Base-by-base conservation (phyloP, 257 asterid species). In the Capsicum chinense region DNA sequence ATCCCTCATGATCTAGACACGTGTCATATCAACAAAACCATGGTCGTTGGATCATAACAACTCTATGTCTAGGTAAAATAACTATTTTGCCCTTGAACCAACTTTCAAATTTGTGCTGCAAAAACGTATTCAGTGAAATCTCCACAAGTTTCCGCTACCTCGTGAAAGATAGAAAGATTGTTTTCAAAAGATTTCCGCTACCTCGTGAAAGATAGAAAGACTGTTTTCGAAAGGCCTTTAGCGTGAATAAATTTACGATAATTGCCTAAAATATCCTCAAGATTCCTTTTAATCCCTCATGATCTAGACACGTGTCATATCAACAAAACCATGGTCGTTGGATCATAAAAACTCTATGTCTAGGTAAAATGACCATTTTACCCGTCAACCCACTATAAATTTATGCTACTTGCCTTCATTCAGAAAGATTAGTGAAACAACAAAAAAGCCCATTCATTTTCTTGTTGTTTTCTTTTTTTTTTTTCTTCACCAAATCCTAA, bases 51-150 rank as follows among this genome's bases (percentile, higher is more conserved):
- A 50, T 56, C 44, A 3, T 2, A 57, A 50, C 42, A 42, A 52
- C 39, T 2, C 2, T 11, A 16, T 17, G 8, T 19, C 8, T 4
- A 0, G 0, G 0, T 0, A 2, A 5, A 52, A 17, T 35, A 69
- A 52, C 80, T 1, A 5, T 6, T 54, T 17, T 83, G 2, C 80
- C 80, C 85, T 17, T 33, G 44, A 52, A 7, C 48, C 48, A 3
- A 33, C 19, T 83, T 68, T 83, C 33, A 83, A 54, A 37, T 68
- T 68, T 44, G 68, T 67, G 68, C 15, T 17, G 0, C 52, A 26
- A 26, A 1, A 26, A 26, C 33, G 33, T 26, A 26, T 26, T 26
- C 33, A 26, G 33, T 26, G 33, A 26, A 26, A 26, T 26, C 33
- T 26, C 33, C 33, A 26, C 33, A 26, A 26, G 33, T 26, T 26